Base-by-base conservation (phyloP, 306 rosid genomes). In the Trifolium repens region DNA sequence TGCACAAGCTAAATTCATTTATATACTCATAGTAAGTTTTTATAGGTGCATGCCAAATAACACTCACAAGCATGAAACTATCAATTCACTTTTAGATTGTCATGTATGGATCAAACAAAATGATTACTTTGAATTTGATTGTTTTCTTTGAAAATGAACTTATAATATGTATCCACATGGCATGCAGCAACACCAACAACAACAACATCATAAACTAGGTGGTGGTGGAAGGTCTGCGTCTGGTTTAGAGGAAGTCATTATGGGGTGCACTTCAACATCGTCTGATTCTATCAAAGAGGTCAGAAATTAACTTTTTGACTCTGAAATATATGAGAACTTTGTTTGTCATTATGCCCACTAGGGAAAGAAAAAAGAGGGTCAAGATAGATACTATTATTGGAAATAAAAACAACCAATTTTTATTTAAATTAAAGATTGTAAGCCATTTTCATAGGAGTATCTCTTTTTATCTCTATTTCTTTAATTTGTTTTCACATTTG, bases 161-260 rank as follows among this genome's bases (percentile, higher is more conserved):
- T 40, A 66, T 62, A 37, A 73, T 67, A 66, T 76, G 9, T 47
- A 69, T 69, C 75, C 80, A 81, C 67, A 83, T 69, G 82, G 64
- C 64, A 55, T 47, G 80, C 87, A 81, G 47, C 89, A 84, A 9
- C 88, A 87, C 10, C 88, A 86, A 34, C 91, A 91, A 6, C 94
- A 87, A 9, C 92, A 91, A 16, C 97, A 94, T 85, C 91, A 91
- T 85, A 87, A 86, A 78, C 73, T 89, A 44, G 91, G 87, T 79
- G 97, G 87, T 79, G 97, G 67, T 61, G 67, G 84, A 67, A 92
- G 96, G 86, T 94, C 98, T 65, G 90, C 96, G 17, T 90, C 98
- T 67, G 97, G 99, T 24, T 89, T 96, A 88, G 99, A 96, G 73
- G 99, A 96, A 87, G 92, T 96, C 87, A 96, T 96, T 16, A 96